Evolutionary conservation across 2,329 filamentous ascomycete genomes (phyloP), one percentile per base, ranked within the genome.

Genomic region (Tolypocladium capitatum): DNA sequence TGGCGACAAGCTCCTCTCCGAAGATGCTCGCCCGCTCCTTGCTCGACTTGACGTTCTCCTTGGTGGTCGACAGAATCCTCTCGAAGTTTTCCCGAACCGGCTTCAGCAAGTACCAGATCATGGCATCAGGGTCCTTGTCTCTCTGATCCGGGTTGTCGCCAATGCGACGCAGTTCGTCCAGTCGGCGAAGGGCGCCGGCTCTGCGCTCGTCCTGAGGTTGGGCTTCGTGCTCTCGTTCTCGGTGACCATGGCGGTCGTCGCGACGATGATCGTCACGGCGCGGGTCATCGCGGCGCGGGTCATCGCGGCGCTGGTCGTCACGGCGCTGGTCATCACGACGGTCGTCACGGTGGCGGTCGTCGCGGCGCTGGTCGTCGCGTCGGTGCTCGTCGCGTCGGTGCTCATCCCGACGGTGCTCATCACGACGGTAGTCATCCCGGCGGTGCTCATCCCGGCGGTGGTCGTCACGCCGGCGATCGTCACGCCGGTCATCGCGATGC

Each of bases 11-110:
- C 57, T 82, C 76, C 28, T 69, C 67, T 55, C 80, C 81, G 58
- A 83, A 75, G 40, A 81, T 73, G 56, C 70, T 73, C 21, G 81
- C 74, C 41, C 81, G 73, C 46, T 77, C 73, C 53, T 81, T 80
- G 56, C 77, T 76, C 28, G 75, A 78, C 47, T 78, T 78, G 51
- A 81, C 76, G 45, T 74, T 74, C 54, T 80, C 78, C 53, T 76
- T 77, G 2, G 77, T 83, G 4, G 80, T 80, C 46, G 72, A 74
- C 47, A 76, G 68, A 47, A 84, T 76, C 28, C 68, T 71, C 52
- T 75, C 72, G 45, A 84, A 74, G 51, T 78, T 80, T 50, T 76
- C 72, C 44, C 71, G 71, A 28, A 84, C 76, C 14, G 79, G 78
- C 50, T 76, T 75, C 50, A 83, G 61, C 34, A 75, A 57, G 49